Evolutionary conservation across 2,329 filamentous ascomycete genomes (phyloP), one percentile per base, ranked within the genome.

Genomic region (Graphiopsis chlorocephala): DNA sequence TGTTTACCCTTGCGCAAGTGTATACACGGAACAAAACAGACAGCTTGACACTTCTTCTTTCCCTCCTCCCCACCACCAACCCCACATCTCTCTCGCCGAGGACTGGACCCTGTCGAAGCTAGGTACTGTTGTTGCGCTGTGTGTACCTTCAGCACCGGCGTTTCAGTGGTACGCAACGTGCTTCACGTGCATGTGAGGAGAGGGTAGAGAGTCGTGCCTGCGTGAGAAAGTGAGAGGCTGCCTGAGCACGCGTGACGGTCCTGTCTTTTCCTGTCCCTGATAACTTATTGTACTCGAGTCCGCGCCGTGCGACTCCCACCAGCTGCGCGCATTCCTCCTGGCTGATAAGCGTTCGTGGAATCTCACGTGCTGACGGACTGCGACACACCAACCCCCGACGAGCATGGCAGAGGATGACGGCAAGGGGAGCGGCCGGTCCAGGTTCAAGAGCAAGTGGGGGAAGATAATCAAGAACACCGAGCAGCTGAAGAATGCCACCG

Each of bases 401-500:
- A 64, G 52, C 38, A 69, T 68, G 67, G 67, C 66, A 45, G 68
- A 70, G 50, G 68, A 71, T 45, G 67, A 69, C 42, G 63, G 62
- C 53, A 70, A 68, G 52, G 60, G 61, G 26, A 65, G 65, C 65
- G 65, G 67, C 33, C 63, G 60, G 26, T 71, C 68, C 58, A 63
- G 67, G 23, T 72, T 74, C 67, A 73, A 72, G 67, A 72, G 69
- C 67, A 75, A 75, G 68, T 75, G 72, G 73, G 70, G 68, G 47
- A 73, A 73, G 61, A 69, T 74, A 35, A 67, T 74, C 58, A 73
- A 74, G 68, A 70, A 65, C 8, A 42, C 50, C 20, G 58, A 64
- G 12, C 52, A 58, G n/a, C 14, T 64, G 17, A 58, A 59, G 38
- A 58, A 38, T 35, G 29, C 35, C 20, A 25, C 38, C 42, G 57